phyloP scores from a whole-genome alignment of 352 stramenopile species.

The Globisporangium sylvaticum region DNA sequence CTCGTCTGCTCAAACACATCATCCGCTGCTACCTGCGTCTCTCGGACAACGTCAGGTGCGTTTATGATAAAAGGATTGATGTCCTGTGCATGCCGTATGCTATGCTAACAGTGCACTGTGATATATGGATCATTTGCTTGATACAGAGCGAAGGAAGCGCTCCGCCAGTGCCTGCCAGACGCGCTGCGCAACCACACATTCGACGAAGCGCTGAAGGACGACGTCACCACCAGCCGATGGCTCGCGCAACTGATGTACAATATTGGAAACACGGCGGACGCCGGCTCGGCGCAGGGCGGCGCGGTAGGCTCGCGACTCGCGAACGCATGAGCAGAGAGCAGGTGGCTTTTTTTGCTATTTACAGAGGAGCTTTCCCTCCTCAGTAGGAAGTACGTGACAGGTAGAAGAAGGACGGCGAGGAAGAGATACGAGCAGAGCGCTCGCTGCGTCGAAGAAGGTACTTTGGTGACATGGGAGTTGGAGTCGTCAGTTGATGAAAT shows the following conservation, averaged over 20 bases:
- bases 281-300: slow-evolving; percentile 8
- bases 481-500: too few relatives aligned
- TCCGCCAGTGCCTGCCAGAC: slow-evolving; percentile 94
- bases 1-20: slow-evolving; percentile 98
- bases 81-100: too few relatives aligned
- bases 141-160: slow-evolving; percentile 93
- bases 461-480: too few relatives aligned
- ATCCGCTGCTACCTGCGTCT: slow-evolving; percentile 98
- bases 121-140: neutral
- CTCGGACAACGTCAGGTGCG: slow-evolving; percentile 62
- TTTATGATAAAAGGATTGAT: too few relatives aligned
- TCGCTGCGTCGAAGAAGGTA: neutral
- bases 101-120: neutral
- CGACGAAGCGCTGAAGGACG: slow-evolving; percentile 91
- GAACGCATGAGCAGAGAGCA: slow-evolving; percentile 14
- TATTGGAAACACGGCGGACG: slow-evolving; percentile 42
- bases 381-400: neutral
- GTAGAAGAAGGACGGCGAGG: neutral
- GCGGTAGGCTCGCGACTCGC: slow-evolving; percentile 16
- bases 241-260: slow-evolving; percentile 94
- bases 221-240: slow-evolving; percentile 96
- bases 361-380: neutral
- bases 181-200: slow-evolving; percentile 96
- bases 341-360: slow-evolving; percentile 8
- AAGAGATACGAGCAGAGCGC: neutral